A percentile compares a stretch with the other conserved stretches of the same genome.
Conservation (phyloP, 2,329 filamentous ascomycete species). For the Calonectria ilicicola region DNA sequence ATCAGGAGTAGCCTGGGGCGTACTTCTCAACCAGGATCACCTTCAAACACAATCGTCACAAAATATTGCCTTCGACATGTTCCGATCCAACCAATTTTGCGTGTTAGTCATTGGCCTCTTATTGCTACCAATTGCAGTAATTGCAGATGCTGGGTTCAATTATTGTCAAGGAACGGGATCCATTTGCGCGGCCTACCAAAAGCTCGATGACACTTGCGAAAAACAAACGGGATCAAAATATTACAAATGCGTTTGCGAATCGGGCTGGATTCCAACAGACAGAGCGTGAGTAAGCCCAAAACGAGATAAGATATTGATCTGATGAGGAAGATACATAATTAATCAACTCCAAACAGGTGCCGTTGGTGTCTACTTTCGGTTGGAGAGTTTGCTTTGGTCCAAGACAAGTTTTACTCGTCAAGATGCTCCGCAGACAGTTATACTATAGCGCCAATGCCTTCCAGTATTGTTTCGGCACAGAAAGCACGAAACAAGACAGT, state of each 20-base stretch:
- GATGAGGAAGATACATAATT: not conserved
- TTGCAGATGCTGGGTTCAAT: not conserved
- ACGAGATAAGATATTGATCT: not conserved
- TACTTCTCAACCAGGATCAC: not conserved
- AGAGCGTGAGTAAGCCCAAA: not conserved
- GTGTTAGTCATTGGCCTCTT: not conserved
- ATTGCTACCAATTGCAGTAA: not conserved
- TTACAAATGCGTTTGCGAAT: slow-evolving; percentile 15
- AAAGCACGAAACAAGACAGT: slow-evolving; percentile 10
- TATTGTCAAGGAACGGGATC: slow-evolving; percentile 7
- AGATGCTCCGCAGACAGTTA: not conserved
- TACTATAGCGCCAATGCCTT: not conserved
- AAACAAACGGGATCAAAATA: slow-evolving; percentile 6
- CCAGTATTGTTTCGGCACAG: slow-evolving; percentile 7
- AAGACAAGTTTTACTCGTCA: not conserved
- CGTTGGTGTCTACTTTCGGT: not conserved
- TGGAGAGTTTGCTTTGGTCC: not conserved
- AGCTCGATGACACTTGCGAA: not conserved
- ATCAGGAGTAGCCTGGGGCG: not conserved
- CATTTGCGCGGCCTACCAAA: not conserved
- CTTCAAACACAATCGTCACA: not conserved
- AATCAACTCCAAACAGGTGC: not conserved
- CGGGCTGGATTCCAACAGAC: not conserved
- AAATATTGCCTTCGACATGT: not conserved
- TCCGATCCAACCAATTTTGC: not conserved